These are phyloP conservation scores for Chamaecrista fasciculata DNA, from an alignment of 306 rosid species.

Conservation along the genomic window DNA sequence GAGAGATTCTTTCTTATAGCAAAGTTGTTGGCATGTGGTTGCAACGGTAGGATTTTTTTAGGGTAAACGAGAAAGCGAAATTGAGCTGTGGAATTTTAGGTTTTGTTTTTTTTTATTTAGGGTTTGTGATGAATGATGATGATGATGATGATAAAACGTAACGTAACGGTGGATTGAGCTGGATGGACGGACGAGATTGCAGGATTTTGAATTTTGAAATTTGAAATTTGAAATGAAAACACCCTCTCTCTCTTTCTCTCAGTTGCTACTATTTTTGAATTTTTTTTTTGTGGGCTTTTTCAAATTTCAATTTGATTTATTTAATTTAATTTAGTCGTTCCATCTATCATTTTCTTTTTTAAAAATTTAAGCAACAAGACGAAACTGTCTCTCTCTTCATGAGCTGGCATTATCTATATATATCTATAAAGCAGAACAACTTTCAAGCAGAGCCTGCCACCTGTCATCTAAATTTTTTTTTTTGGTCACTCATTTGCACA, in stretches of 20 bases:
- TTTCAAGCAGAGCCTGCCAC: no score
- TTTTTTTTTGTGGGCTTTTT: not conserved
- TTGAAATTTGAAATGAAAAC: slow-evolving; percentile 8
- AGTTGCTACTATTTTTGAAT: not conserved
- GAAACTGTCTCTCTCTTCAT: not conserved
- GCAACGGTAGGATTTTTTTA: slow-evolving; percentile 32
- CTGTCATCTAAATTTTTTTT: no score
- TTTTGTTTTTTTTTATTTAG: no score
- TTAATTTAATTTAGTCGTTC: no score
- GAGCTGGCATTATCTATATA: slow-evolving; percentile 13
- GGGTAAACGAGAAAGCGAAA: not conserved
- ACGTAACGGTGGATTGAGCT: not conserved
- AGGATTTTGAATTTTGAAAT: slow-evolving; percentile 9
- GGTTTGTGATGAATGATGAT: no score
- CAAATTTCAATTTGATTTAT: no score
- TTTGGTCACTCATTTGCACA: no score
- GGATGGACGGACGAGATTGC: slow-evolving; percentile 8
- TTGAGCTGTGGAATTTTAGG: not conserved
- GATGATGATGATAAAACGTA: not conserved
- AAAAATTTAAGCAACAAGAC: not conserved
- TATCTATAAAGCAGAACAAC: no score
- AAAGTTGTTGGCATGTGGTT: slow-evolving; percentile 14
- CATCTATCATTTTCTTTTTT: not conserved
- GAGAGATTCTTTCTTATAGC: slow-evolving; percentile 30
- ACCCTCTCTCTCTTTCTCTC: no score